Conservation (phyloP, 2,329 filamentous ascomycete species). For the Alternaria viburni region DNA sequence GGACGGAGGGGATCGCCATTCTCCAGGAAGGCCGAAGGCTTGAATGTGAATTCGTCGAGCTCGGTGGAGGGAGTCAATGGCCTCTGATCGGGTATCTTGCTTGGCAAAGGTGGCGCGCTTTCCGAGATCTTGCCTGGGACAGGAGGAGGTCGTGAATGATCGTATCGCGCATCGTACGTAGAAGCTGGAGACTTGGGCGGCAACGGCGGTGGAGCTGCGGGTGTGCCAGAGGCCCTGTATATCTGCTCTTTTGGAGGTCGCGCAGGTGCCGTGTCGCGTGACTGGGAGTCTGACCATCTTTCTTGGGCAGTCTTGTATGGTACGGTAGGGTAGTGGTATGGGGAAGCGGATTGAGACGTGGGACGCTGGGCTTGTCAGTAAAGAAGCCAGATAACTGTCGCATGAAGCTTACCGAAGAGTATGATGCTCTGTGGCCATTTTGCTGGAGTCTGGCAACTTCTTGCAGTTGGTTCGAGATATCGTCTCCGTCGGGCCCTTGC, state of each 20-base stretch:
- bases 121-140: constrained; percentile 39
- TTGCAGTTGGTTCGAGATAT: constrained; percentile 61
- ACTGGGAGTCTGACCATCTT: constrained; percentile 36
- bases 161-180: constrained; percentile 18
- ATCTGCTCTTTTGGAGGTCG: constrained; percentile 45
- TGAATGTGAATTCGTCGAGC: constrained; percentile 75
- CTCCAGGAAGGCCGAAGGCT: constrained; percentile 85
- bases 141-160: constrained; percentile 27
- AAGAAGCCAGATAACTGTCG: neutral
- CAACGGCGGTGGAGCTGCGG: constrained; percentile 32
- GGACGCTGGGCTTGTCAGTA: constrained; percentile 32
- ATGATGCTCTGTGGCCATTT: constrained; percentile 29
- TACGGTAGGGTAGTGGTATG: constrained; percentile 55
- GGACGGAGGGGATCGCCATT: constrained; percentile 86
- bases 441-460: constrained; percentile 52
- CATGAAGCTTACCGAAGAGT: constrained; percentile 31
- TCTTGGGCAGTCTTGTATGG: constrained; percentile 49
- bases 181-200: constrained; percentile 37
- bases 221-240: constrained; percentile 30
- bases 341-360: constrained; percentile 32
- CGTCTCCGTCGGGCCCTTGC: constrained; percentile 49
- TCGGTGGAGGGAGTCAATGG: constrained; percentile 45
- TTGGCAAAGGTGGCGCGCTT: constrained; percentile 40
- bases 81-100: constrained; percentile 39
- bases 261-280: constrained; percentile 43